Base-by-base conservation (phyloP, 2,329 filamentous ascomycete genomes). In the Xylariaceae sp. region DNA sequence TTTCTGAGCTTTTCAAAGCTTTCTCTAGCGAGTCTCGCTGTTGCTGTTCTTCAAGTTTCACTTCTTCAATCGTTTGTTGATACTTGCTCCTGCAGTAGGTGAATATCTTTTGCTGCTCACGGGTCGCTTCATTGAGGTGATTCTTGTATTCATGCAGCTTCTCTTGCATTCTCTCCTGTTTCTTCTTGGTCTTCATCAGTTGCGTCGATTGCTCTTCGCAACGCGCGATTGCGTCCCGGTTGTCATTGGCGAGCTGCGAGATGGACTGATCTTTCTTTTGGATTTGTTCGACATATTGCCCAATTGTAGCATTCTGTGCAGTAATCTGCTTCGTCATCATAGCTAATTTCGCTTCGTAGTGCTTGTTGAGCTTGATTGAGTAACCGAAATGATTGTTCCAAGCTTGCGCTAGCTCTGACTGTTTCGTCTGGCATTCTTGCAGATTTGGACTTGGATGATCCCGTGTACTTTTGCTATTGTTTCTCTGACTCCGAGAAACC, bases 101-200 rank as follows among this genome's bases (percentile, higher is more conserved):
- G 54, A 68, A 76, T 1, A 78, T 62, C 5, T 58, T 58, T 48
- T 78, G 73, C 27, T 80, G 76, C 49, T 80, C 75, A 2, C 57
- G 52, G 9, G 74, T 71, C 1, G 72, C 71, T 42, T 71, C 63
- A 47, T 77, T 75, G n/a, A 80, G 58, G 14, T 70, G 70, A 3
- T 59, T 55, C 46, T 62, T 69, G 50, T 67, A 71, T 1, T 56
- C 56, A 6, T 60, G 61, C 39, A 68, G 59, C 48, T 68, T 76
- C 10, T 68, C 66, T 42, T 70, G 59, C 1, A 73, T 12, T 32
- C 18, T 48, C 39, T 56, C 39, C 19, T 19, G 41, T n/a, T n/a
- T 40, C 17, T 36, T 46, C 42, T 53, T 47, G n/a, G 68, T 59
- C 1, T 58, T 50, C 11, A 57, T 36, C 1, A 67, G 64, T 15